Conservation (phyloP, 164 flowering plant species). For the Vitis amurensis region DNA sequence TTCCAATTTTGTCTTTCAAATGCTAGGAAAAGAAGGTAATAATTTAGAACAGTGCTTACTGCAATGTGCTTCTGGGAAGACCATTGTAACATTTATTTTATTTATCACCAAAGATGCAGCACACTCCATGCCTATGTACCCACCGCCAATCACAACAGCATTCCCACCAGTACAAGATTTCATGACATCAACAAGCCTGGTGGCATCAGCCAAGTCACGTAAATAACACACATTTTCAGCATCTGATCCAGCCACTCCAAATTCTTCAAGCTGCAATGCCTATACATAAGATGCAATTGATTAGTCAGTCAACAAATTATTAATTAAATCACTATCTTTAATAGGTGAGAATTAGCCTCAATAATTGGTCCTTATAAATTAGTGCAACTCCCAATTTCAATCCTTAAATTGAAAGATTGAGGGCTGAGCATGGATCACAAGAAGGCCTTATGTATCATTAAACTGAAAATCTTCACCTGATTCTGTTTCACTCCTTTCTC, state of each 20-base stretch:
- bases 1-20: too few relatives aligned
- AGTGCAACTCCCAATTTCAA: neutral
- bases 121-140: constrained; percentile 99
- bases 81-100: constrained; percentile 89
- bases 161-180: constrained; percentile 70
- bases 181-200: constrained; percentile 71
- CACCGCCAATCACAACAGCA: constrained; percentile 97
- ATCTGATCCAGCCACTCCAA: constrained; percentile 83
- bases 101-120: constrained; percentile 91
- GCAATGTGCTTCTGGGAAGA: constrained; percentile 92
- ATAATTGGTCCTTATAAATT: neutral
- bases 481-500: too few relatives aligned
- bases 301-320: constrained; percentile 8
- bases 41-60: constrained; percentile 48
- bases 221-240: constrained; percentile 91
- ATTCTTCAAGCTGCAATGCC: constrained; percentile 96
- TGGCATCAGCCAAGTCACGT: constrained; percentile 87
- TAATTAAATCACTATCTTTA: neutral
- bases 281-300: constrained; percentile 22
- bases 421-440: neutral
- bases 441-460: neutral
- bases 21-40: too few relatives aligned
- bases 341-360: neutral
- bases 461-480: neutral
- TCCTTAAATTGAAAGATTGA: neutral